Evolutionary conservation across 2,329 filamentous ascomycete genomes (phyloP).

Genomic region (Aplosporella prunicola): DNA sequence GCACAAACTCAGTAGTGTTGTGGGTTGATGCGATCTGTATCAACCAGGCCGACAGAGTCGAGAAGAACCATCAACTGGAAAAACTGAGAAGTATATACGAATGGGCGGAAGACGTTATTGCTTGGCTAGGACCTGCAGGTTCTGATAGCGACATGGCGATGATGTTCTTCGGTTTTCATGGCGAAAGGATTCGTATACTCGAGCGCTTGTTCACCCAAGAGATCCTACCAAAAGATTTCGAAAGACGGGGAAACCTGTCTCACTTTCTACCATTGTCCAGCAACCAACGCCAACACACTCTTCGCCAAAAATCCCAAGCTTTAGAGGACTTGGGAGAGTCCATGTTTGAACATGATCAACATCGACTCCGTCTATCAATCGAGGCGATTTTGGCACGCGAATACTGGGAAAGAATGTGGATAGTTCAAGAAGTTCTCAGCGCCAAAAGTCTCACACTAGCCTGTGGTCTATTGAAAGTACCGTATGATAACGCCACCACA

Average conservation of each 20-base stretch:
- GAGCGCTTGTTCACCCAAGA: too few relatives aligned
- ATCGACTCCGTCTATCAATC: neutral
- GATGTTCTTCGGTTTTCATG: too few relatives aligned
- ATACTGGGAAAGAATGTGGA: neutral
- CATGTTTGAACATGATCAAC: neutral
- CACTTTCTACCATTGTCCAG: too few relatives aligned
- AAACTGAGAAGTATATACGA: too few relatives aligned
- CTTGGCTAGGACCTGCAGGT: neutral
- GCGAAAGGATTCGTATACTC: too few relatives aligned
- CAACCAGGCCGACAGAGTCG: conserved; percentile 9
- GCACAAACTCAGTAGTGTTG: too few relatives aligned
- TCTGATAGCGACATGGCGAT: neutral
- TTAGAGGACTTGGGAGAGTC: neutral
- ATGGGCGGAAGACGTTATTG: accelerated
- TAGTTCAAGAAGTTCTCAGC: neutral
- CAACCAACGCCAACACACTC: too few relatives aligned
- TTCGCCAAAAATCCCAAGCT: too few relatives aligned
- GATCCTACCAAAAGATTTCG: too few relatives aligned
- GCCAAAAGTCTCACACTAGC: neutral
- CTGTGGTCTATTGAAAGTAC: neutral
- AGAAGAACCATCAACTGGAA: too few relatives aligned
- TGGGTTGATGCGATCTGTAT: conserved; percentile 16
- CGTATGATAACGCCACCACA: neutral
- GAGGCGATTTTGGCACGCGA: neutral
- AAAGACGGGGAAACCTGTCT: too few relatives aligned